These are phyloP conservation scores for Puccinellia tenuiflora DNA, from an alignment of 176 grass and related monocot genomes.

Conservation along the genomic window DNA sequence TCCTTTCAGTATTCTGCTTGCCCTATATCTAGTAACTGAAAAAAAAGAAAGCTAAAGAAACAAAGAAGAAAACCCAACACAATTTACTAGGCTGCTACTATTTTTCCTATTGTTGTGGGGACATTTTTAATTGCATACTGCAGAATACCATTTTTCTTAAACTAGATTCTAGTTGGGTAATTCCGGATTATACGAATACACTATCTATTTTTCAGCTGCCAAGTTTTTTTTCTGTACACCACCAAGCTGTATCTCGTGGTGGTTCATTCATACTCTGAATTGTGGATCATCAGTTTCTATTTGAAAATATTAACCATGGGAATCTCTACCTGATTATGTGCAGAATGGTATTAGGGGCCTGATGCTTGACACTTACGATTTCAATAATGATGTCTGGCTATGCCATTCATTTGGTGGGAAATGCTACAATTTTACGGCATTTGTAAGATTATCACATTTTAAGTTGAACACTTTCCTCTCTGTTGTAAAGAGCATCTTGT, in stretches of 20 bases:
- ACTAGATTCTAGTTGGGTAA: neutral
- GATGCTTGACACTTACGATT: slow-evolving; percentile 96
- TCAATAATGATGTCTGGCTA: slow-evolving; percentile 79
- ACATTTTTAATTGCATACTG: neutral
- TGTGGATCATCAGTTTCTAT: neutral
- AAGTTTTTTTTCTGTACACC: neutral
- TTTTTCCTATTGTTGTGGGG: neutral
- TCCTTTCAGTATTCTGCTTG: neutral
- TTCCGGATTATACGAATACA: neutral
- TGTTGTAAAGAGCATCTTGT: neutral
- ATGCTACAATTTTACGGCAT: slow-evolving; percentile 75
- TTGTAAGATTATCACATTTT: slow-evolving; percentile 40
- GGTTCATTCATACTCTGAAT: neutral
- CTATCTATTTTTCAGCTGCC: neutral
- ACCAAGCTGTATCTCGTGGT: neutral
- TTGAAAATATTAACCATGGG: neutral
- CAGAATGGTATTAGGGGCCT: slow-evolving; percentile 89
- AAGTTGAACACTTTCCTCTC: neutral
- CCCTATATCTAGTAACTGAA: neutral
- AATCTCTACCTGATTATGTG: slow-evolving; percentile 20
- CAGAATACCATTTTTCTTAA: neutral
- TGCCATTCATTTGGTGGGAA: slow-evolving; percentile 66
- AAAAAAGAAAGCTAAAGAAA: neutral
- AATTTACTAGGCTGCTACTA: neutral
- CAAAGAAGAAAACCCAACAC: neutral